Base-by-base conservation (phyloP, 768 basidiomycete species). In the Guyanaporus albipodus region DNA sequence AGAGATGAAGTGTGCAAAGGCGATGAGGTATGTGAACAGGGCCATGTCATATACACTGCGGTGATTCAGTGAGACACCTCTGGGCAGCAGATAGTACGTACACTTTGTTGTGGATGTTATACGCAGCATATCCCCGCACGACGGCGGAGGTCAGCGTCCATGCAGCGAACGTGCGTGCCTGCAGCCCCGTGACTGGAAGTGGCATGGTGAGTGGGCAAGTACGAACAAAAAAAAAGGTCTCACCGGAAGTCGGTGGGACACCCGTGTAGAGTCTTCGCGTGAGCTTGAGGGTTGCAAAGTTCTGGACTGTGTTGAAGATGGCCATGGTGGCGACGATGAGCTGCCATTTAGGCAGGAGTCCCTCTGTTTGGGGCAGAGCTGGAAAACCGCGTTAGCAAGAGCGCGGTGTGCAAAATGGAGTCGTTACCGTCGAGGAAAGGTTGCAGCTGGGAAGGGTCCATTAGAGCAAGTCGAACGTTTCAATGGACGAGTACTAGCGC, bases 111-210 rank as follows among this genome's bases (percentile, higher is more conserved):
- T 83, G 71, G 55, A 97, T 87, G 62, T 97, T 75, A 68, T 93
- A 97, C 6, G 95, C 92, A 10, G 91, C 89, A 57, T 93, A 93
- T 38, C 75, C 71, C 28, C 95, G 83, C 39, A 98, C 82, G 37
- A 87, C 70, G 19, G 88, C 90, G 8, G 91, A 81, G 5, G 87
- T 84, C 41, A 95, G 65, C 0, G 94, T 97, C 95, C 95, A 99
- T 1, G 81, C 76, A 1, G 79, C 94, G 62, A 96, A 96, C 5
- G 92, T 89, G 37, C 95, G 79, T 29, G 90, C 87, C 54, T 94
- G 90, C 17, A 98, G 75, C 15, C 75, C 67, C 7, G 91, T 93
- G 10, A 99, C 95, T 95, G 33, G 38, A 45, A 8, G 17, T 1
- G 15, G 15, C 39, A 29, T 10, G 21, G 15, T 15, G 15, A 31